These are phyloP conservation scores for Davidsoniella virescens DNA, from an alignment of 2,329 filamentous ascomycete genomes.

Conservation along the genomic window DNA sequence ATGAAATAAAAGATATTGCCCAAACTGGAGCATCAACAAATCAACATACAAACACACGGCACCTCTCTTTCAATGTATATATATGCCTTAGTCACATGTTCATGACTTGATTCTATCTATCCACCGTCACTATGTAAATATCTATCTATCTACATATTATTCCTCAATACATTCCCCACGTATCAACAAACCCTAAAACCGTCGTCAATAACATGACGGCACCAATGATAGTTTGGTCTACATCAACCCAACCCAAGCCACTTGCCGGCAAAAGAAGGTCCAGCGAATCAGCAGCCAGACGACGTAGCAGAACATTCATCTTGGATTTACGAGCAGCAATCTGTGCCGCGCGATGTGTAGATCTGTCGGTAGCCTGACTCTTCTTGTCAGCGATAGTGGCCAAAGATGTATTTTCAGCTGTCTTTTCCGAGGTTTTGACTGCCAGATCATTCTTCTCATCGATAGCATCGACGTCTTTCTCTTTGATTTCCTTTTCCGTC, in stretches of 20 bases:
- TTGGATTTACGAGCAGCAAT: background rate
- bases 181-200: conserved; percentile 39
- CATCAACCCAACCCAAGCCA: conserved; percentile 42
- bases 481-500: conserved; percentile 20
- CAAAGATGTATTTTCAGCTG: background rate
- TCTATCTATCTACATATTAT: background rate
- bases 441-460: background rate
- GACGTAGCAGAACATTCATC: conserved; percentile 24
- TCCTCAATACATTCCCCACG: conserved; percentile 37
- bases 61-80: background rate
- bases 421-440: background rate
- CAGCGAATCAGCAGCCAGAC: conserved; percentile 38
- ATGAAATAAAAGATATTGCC: background rate
- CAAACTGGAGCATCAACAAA: no score
- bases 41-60: no score
- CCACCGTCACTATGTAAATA: background rate
- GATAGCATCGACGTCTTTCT: conserved; percentile 3
- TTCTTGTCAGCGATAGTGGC: background rate
- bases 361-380: background rate
- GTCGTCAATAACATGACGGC: conserved; percentile 45
- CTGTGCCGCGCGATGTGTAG: background rate
- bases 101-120: background rate
- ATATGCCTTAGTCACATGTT: background rate
- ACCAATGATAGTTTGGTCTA: conserved; percentile 36
- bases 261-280: conserved; percentile 47